Conservation (phyloP, 768 basidiomycete species). For the Leccinum fibrillosum region DNA sequence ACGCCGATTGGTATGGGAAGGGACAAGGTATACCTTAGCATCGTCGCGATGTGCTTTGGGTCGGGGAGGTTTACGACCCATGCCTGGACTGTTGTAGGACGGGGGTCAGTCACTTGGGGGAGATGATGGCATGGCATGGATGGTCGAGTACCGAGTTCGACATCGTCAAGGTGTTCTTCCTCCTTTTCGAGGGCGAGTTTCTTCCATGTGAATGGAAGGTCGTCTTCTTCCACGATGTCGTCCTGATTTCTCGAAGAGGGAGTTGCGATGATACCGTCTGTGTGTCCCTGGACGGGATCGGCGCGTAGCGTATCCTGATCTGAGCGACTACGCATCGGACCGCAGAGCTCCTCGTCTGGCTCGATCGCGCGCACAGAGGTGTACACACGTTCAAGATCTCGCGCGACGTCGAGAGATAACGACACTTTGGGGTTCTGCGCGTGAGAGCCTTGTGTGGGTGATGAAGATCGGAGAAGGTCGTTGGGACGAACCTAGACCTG, state of each 20-base stretch:
- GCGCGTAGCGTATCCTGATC: background rate
- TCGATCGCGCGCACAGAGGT: slow-evolving; percentile 50
- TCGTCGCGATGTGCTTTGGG: slow-evolving; percentile 50
- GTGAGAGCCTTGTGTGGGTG: slow-evolving; percentile 61
- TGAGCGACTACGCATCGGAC: background rate
- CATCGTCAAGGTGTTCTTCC: slow-evolving; percentile 58
- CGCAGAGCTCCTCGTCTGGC: slow-evolving; percentile 64
- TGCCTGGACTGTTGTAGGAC: slow-evolving; percentile 48
- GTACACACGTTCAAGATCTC: slow-evolving; percentile 50
- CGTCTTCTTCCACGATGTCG: slow-evolving; percentile 51
- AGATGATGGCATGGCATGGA: too few relatives aligned
- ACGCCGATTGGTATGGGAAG: background rate
- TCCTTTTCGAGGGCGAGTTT: slow-evolving; percentile 53
- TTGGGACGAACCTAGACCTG: slow-evolving; percentile 62
- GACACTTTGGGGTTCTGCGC: slow-evolving; percentile 67
- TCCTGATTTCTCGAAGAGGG: slow-evolving; percentile 33
- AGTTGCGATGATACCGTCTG: background rate
- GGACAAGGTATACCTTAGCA: slow-evolving; percentile 52
- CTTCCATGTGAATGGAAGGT: slow-evolving; percentile 64
- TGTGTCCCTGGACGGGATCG: background rate
- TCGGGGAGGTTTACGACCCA: slow-evolving; percentile 79
- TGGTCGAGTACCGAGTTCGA: slow-evolving; percentile 36
- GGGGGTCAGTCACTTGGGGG: background rate
- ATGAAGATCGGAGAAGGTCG: background rate
- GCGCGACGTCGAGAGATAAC: slow-evolving; percentile 47